Base-by-base conservation (phyloP, 2,329 filamentous ascomycete genomes). In the Pyrenophora tritici-repentis region DNA sequence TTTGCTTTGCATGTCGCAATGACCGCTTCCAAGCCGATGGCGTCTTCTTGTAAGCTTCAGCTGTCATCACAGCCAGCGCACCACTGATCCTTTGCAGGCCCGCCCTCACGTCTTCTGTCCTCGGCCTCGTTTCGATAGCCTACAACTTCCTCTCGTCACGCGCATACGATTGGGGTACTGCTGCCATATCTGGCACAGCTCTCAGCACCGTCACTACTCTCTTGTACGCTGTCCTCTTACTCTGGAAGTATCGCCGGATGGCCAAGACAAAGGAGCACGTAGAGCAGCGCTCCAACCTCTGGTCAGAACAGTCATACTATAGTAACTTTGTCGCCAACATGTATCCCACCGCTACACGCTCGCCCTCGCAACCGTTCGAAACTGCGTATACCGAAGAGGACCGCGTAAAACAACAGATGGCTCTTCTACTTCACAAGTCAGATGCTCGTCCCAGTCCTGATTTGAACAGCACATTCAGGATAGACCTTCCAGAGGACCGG, bases 331-430 rank as follows among this genome's bases (percentile, higher is more conserved):
- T 74, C 44, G 66, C 69, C 13, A 79, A 79, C 63, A 78, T 79
- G 75, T 79, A 77, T 50, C 77, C 77, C 0, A 65, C 71, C 7
- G 65, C 70, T 32, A 33, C 60, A 12, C 63, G 57, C 41, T 59
- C 64, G n/a, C 60, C 62, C 12, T 58, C 60, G 16, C 59, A 58
- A n/a, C 63, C 68, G 4, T 65, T 64, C 13, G 55, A 62, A 18
- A 29, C 59, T 3, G 47, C 63, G 0, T 57, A 78, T 46, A 73
- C 73, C 17, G 79, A 82, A 59, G 77, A 80, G 46, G 79, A 81
- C 42, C 68, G 75, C 52, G 76, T 79, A 50, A 76, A 78, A 24
- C 76, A 79, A 57, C 79, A 81, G 54, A 79, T 81, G 74, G 72
- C 78, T n/a, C 71, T 76, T 55, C 70, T 82, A 0, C 73, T 81